A percentile compares a stretch with the other conserved stretches of the same genome.
Evolutionary conservation across 2,329 filamentous ascomycete genomes (phyloP).

Genomic region (Alternaria rosae): DNA sequence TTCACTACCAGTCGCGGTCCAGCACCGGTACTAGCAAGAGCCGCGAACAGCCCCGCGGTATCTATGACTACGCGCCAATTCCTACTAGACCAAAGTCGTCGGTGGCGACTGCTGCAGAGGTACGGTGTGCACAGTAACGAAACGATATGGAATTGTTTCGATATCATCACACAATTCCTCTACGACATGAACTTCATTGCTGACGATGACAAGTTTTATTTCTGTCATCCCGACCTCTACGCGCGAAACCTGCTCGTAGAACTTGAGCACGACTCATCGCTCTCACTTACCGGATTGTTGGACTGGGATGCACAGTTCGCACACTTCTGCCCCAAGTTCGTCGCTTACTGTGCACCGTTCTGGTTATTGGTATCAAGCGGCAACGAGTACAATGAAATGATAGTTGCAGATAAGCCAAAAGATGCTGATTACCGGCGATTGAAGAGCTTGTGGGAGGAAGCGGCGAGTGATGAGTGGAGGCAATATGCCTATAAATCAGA

Average conservation of each 20-base stretch:
- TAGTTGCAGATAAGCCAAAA: slow-evolving; percentile 11
- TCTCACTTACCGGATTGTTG: slow-evolving; percentile 29
- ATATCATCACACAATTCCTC: slow-evolving; percentile 15
- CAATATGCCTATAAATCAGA: slow-evolving; percentile 29
- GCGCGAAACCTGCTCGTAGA: slow-evolving; percentile 31
- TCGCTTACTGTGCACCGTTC: slow-evolving; percentile 22
- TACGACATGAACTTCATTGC: slow-evolving; percentile 13
- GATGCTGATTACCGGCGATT: slow-evolving; percentile 21
- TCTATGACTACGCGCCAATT: neutral
- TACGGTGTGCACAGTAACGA: neutral
- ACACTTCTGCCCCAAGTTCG: slow-evolving; percentile 25
- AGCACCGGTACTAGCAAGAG: neutral
- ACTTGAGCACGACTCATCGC: slow-evolving; percentile 1
- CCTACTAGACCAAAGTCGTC: neutral
- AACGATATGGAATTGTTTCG: slow-evolving; percentile 9
- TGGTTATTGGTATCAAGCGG: slow-evolving; percentile 24
- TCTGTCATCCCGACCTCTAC: slow-evolving; percentile 21
- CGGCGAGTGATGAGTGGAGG: slow-evolving; percentile 27
- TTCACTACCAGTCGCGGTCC: fast-evolving
- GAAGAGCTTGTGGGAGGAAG: neutral
- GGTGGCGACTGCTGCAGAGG: neutral
- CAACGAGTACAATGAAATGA: slow-evolving; percentile 18
- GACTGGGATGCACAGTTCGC: slow-evolving; percentile 33
- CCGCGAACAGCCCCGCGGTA: neutral
- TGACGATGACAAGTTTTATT: slow-evolving; percentile 14